Evolutionary conservation across 768 basidiomycete species (phyloP), one percentile per base, ranked within the genome.

Genomic region (Lactifluus piperatus): DNA sequence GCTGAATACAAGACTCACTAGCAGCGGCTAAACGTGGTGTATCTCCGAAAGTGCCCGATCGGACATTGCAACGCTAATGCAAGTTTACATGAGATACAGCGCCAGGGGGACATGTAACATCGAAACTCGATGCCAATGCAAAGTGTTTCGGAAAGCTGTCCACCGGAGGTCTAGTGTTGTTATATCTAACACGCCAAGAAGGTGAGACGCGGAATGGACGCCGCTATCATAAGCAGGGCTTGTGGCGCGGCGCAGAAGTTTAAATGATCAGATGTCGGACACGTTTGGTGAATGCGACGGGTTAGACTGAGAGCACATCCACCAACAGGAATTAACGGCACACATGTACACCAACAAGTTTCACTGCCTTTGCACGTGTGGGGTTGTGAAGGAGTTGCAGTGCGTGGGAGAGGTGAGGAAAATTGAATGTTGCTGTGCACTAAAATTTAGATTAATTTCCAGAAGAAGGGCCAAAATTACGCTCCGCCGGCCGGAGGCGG

Each of bases 211-310:
- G 56, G 41, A 44, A 44, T 27, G 26, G 30, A 29, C 16, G 29
- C 18, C 16, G 30, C 27, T 39, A 4, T 29, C 0, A 24, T 50
- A 57, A 51, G 56, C 56, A 22, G 56, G 34, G 49, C 36, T 51
- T 57, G 49, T 51, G 56, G 56, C 56, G 56, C 50, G 20, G 24
- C 18, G 29, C n/a, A n/a, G n/a, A n/a, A n/a, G 39, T 45, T 44
- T 14, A 48, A 45, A 56, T 22, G 29, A 49, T 56, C 39, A 55
- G 48, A 41, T 24, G 36, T 48, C 46, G 11, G 14, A 22, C 54
- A 56, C 34, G 54, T 11, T 22, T 24, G 43, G 9, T 24, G 4
- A 10, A 39, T 56, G 54, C 18, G 2, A 34, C n/a, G 26, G 24
- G 11, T 37, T 5, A 16, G 13, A 39, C 26, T 56, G 36, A 10